A percentile compares a stretch with the other conserved stretches of the same genome.
Conservation (phyloP, 352 stramenopile species). For the Phytophthora palmivora region DNA sequence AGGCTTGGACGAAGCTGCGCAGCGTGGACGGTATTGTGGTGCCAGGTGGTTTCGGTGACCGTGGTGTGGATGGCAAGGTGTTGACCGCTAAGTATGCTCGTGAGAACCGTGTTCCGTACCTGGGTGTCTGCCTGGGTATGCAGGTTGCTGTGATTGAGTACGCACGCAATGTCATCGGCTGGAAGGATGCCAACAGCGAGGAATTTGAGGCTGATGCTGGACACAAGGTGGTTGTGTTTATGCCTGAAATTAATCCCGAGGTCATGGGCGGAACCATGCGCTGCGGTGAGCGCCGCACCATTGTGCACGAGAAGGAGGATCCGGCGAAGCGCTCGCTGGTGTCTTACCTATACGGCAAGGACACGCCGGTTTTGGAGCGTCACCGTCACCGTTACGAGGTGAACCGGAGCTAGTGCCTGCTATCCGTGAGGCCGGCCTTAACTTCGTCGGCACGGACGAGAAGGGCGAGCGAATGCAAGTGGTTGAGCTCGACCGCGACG, state of each 20-base stretch:
- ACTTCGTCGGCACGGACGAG: conserved; percentile 98
- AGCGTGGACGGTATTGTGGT: conserved; percentile 96
- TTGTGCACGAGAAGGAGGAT: conserved; percentile 91
- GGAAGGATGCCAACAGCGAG: conserved; percentile 94
- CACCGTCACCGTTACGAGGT: conserved; percentile 99
- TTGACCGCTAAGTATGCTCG: conserved; percentile 95
- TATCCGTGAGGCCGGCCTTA: conserved; percentile 93
- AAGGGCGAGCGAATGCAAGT: conserved; percentile 99
- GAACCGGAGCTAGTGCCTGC: conserved; percentile 95
- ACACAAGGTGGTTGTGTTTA: conserved; percentile 99
- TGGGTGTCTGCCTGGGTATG: conserved; percentile 99
- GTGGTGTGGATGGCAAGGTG: conserved; percentile 98
- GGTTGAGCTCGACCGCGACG: conserved; percentile 94
- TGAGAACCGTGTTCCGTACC: conserved; percentile 95
- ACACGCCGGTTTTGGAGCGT: conserved; percentile 93
- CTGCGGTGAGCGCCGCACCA: conserved; percentile 95
- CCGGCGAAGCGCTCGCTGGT: conserved; percentile 86
- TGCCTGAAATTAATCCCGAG: conserved; percentile 98
- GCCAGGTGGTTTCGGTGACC: conserved; percentile 98
- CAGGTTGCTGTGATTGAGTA: conserved; percentile 97
- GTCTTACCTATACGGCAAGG: conserved; percentile 92
- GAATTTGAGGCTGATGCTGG: conserved; percentile 92
- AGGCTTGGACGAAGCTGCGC: conserved; percentile 94
- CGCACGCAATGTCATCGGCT: conserved; percentile 94
- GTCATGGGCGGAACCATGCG: conserved; percentile 99